These are phyloP conservation scores for Xylariaceae sp. DNA, from an alignment of 2,329 filamentous ascomycete species.

Conservation along the genomic window DNA sequence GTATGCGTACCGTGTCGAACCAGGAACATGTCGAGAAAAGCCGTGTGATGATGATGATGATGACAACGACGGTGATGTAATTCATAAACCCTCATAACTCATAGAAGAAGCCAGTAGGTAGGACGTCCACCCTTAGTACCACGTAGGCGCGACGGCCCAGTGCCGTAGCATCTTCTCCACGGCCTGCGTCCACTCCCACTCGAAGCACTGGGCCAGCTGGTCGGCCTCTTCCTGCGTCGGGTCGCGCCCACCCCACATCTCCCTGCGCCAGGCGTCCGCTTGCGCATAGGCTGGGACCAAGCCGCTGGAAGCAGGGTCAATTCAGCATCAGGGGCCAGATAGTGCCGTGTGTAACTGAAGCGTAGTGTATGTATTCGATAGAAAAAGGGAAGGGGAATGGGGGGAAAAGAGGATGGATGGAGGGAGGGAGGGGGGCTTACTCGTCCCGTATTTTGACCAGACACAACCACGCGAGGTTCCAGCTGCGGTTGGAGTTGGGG, in stretches of 20 bases:
- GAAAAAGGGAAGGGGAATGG: not conserved
- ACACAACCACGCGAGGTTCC: slow-evolving; percentile 77
- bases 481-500: slow-evolving; percentile 68
- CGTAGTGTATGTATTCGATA: not conserved
- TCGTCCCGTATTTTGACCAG: slow-evolving; percentile 67
- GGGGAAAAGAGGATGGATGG: no score
- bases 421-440: slow-evolving; percentile 45
- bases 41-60: no score
- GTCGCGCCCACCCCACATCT: slow-evolving; percentile 69
- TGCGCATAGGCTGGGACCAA: slow-evolving; percentile 64
- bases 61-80: not conserved
- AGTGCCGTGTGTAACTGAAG: no score
- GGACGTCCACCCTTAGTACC: slow-evolving; percentile 42
- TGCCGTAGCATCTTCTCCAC: slow-evolving; percentile 68
- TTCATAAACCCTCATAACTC: not conserved
- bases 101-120: not conserved
- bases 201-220: slow-evolving; percentile 64
- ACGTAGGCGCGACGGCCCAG: slow-evolving; percentile 65
- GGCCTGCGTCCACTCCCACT: slow-evolving; percentile 68
- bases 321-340: not conserved
- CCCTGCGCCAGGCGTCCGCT: slow-evolving; percentile 61
- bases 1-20: not conserved
- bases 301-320: slow-evolving; percentile 43
- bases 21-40: no score
- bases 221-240: slow-evolving; percentile 59